Evolutionary conservation across 257 asterid species (phyloP).

Genomic region (Scutellaria barbata): DNA sequence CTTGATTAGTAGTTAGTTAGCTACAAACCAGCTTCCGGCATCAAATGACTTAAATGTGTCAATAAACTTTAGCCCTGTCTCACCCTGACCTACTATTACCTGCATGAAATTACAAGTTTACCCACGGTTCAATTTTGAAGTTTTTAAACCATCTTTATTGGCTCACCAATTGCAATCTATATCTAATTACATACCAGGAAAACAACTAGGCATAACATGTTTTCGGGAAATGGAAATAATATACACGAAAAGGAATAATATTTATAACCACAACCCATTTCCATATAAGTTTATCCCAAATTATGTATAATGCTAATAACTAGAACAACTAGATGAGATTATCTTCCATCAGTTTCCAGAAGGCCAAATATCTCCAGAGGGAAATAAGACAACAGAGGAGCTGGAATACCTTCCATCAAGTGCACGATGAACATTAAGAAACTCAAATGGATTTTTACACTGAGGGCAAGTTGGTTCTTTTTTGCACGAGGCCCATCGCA

Average conservation of each 20-base stretch:
- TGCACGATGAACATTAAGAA: slow-evolving; percentile 78
- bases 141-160: slow-evolving; percentile 1
- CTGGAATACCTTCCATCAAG: slow-evolving; percentile 86
- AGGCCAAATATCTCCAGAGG: not conserved
- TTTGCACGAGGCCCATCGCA: slow-evolving; percentile 91
- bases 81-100: not conserved
- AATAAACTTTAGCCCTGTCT: slow-evolving; percentile 1
- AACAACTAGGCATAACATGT: not conserved
- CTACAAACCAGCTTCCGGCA: not conserved
- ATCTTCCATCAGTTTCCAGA: slow-evolving; percentile 2
- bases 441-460: slow-evolving; percentile 79
- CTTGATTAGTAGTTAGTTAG: not conserved
- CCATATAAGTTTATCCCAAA: not conserved
- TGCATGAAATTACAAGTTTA: not conserved
- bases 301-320: slow-evolving; percentile 6
- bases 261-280: not conserved
- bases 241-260: not conserved
- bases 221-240: not conserved
- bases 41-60: not conserved
- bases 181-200: not conserved
- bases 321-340: slow-evolving; percentile 4
- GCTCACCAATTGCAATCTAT: slow-evolving; percentile 4
- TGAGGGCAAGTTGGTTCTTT: slow-evolving; percentile 85
- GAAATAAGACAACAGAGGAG: slow-evolving; percentile 19
- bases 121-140: slow-evolving; percentile 1